Evolutionary conservation across 2,329 filamentous ascomycete species (phyloP).

Genomic region (Sclerotinia minor): DNA sequence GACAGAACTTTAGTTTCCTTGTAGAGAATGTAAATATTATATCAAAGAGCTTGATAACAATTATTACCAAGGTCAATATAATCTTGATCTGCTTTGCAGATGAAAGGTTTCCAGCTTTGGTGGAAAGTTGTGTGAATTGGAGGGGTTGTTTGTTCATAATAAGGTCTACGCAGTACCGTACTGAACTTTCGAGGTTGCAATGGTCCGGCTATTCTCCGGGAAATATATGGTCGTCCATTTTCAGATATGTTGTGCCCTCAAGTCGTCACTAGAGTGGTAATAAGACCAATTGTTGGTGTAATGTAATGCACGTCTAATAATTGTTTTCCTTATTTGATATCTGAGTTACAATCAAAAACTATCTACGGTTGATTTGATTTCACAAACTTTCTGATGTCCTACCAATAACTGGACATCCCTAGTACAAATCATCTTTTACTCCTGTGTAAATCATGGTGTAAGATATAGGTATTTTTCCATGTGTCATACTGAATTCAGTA

Average conservation of each 20-base stretch:
- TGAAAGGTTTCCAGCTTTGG: slow-evolving; percentile 8
- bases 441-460: background rate
- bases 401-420: background rate
- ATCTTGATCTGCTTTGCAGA: background rate
- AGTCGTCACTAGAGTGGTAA: background rate
- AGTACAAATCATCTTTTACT: background rate
- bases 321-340: slow-evolving; percentile 3
- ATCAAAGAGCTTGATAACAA: background rate
- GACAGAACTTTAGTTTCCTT: background rate
- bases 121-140: slow-evolving; percentile 16
- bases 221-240: background rate
- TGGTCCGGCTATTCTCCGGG: slow-evolving; percentile 7
- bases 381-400: background rate
- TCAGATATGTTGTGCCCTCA: background rate
- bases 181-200: slow-evolving; percentile 17
- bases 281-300: slow-evolving; percentile 10
- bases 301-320: slow-evolving; percentile 8
- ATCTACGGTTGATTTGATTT: background rate
- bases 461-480: background rate
- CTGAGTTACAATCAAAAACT: background rate
- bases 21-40: background rate
- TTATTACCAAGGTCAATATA: background rate
- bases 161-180: background rate
- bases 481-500: background rate
- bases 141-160: slow-evolving; percentile 21